Evolutionary conservation across 371 early-diverging fungal species (phyloP), one percentile per base, ranked within the genome.

Genomic region (Rhizopus microsporus): DNA sequence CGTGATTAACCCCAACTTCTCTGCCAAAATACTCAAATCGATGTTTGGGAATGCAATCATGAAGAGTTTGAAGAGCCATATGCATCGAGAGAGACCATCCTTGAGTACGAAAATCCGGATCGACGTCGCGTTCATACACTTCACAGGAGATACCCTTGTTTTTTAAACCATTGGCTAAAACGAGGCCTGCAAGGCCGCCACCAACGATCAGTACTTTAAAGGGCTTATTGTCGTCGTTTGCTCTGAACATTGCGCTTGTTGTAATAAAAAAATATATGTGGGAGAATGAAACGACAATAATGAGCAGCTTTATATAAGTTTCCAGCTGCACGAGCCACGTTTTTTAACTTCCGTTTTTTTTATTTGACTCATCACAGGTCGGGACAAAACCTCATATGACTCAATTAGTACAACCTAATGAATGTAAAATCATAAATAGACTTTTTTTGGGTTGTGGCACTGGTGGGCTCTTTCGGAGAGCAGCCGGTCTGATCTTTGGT

Each of bases 161-260:
- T 33, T 76, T 40, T 3, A 72, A 54, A 5, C 57, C 51, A 38
- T 70, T 60, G 15, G 73, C 76, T 2, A 70, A 53, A n/a, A 67
- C 38, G 7, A 76, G 62, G 13, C 76, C 73, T 5, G 73, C 51
- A 16, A 68, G 54, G 34, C 76, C 76, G 37, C 44, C 72, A n/a
- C 73, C 73, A 7, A 70, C 49, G 47, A 76, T 76, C 9, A 72
- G 49, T 16, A 75, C n/a, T 35, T 37, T 50, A 10, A 35, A 34
- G 5, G 32, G 1, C 51, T 50, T 32, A 23, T 23, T 23, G 23
- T 23, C 23, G 23, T 23, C 23, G 42, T 37, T 23, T 23, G 23
- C 23, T 23, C 23, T 23, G 23, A 23, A 23, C 23, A 23, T 23
- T 23, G 23, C 2, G 23, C 23, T 23, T 23, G 23, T 23, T 23